phyloP scores from a whole-genome alignment of 2,329 filamentous ascomycete species.

The Diaporthe citri region DNA sequence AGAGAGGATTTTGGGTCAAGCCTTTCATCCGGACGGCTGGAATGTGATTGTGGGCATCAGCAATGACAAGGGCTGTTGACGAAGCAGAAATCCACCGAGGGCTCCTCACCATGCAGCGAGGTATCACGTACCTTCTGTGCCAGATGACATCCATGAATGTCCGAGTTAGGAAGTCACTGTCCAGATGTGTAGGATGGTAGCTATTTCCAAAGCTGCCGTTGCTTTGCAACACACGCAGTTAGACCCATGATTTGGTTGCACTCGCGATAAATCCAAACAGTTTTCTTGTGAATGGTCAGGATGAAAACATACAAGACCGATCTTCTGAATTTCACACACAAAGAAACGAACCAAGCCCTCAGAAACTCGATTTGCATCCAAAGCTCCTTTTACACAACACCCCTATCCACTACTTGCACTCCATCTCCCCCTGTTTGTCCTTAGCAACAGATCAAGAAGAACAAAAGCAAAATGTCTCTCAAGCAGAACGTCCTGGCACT shows the following conservation, averaged over 20 bases:
- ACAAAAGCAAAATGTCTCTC: background rate
- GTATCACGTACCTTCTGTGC: background rate
- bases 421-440: background rate
- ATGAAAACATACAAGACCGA: background rate
- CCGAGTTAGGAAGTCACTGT: background rate
- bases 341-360: background rate
- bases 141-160: background rate
- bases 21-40: background rate
- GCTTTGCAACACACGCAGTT: no score
- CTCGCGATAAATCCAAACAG: background rate
- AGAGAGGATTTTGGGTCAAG: background rate
- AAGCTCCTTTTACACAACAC: background rate
- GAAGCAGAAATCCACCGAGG: no score
- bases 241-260: no score
- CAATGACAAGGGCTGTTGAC: conserved; percentile 1
- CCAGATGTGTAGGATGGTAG: background rate
- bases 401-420: background rate
- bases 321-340: background rate
- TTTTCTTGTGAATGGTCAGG: background rate
- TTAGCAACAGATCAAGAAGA: background rate
- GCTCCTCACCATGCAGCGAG: background rate
- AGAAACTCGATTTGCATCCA: background rate
- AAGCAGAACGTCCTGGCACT: background rate
- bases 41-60: background rate
- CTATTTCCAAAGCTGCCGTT: background rate